Percentiles rank a stretch among this genome's conserved stretches.
Conservation (phyloP, 1,284 basidiomycete species). For the Trichosporon faecale region DNA sequence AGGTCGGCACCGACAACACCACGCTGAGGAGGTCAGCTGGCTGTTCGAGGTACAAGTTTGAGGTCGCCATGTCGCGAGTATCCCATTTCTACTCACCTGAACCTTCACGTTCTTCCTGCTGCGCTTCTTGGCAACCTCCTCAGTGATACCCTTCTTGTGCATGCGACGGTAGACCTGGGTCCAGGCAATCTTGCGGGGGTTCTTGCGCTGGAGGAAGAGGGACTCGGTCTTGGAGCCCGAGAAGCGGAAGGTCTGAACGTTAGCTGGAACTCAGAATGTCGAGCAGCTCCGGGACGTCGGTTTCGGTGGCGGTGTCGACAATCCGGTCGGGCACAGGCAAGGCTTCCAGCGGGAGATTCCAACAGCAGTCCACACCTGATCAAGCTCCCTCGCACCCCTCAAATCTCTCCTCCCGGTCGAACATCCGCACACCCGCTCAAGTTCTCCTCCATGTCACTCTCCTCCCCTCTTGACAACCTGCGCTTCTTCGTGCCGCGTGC, state of each 20-base stretch:
- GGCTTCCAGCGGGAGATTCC: background rate
- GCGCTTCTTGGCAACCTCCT: slow-evolving; percentile 99
- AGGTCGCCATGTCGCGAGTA: background rate
- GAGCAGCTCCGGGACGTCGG: background rate
- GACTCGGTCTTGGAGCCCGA: slow-evolving; percentile 85
- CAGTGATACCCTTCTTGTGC: slow-evolving; percentile 99
- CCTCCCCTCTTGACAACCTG: background rate
- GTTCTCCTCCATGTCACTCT: background rate
- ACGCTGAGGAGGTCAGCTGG: slow-evolving; percentile 59
- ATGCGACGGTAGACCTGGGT: slow-evolving; percentile 91
- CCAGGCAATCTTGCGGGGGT: slow-evolving; percentile 99
- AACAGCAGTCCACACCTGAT: background rate
- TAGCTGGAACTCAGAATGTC: background rate
- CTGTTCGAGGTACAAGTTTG: background rate
- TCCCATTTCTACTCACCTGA: slow-evolving; percentile 48
- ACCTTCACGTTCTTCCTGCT: slow-evolving; percentile 96
- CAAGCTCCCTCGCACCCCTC: background rate
- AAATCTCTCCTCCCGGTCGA: background rate
- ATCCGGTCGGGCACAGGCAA: background rate
- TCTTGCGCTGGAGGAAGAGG: slow-evolving; percentile 98
- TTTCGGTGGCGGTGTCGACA: background rate
- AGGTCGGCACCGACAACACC: slow-evolving; percentile 97
- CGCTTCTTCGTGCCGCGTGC: too few relatives aligned
- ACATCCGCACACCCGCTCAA: background rate
- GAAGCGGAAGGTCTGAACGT: slow-evolving; percentile 82